Conservation (phyloP, 1,139 yeast genomes). For the Candida albicans region DNA sequence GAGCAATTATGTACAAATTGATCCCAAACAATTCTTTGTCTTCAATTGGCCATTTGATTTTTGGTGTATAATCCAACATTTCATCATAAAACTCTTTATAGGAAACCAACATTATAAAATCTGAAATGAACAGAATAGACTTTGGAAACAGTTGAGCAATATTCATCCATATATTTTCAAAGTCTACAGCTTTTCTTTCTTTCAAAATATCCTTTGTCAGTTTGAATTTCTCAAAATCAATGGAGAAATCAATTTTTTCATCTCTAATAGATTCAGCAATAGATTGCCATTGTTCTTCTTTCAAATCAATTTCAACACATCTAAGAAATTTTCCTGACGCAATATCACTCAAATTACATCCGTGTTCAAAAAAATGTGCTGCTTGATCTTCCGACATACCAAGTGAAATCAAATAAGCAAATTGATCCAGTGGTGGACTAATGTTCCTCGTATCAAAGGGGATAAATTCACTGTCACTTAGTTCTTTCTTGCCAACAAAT, state of each 20-base stretch:
- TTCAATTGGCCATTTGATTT: conserved; percentile 4
- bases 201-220: conserved; percentile 15
- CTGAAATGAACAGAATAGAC: conserved; percentile 49
- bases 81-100: conserved; percentile 3
- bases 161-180: conserved; percentile 49
- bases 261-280: conserved; percentile 14
- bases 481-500: conserved; percentile 25
- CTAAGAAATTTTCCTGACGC: conserved; percentile 23
- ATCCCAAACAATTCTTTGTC: conserved; percentile 8
- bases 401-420: conserved; percentile 44
- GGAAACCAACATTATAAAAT: conserved; percentile 30
- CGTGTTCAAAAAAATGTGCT: conserved; percentile 34
- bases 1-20: conserved; percentile 12
- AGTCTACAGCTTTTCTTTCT: conserved; percentile 31
- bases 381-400: conserved; percentile 48
- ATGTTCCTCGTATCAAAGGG: conserved; percentile 51
- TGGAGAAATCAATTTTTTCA: conserved; percentile 17
- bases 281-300: conserved; percentile 24
- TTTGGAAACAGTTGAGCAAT: conserved; percentile 54
- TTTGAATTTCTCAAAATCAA: conserved; percentile 15
- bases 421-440: conserved; percentile 51
- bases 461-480: conserved; percentile 33
- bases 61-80: background rate
- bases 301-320: conserved; percentile 25
- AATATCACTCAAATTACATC: conserved; percentile 21